A percentile compares a stretch with the other conserved stretches of the same genome.
Evolutionary conservation across 2,329 filamentous ascomycete species (phyloP).

Genomic region (Thelonectria blattea): DNA sequence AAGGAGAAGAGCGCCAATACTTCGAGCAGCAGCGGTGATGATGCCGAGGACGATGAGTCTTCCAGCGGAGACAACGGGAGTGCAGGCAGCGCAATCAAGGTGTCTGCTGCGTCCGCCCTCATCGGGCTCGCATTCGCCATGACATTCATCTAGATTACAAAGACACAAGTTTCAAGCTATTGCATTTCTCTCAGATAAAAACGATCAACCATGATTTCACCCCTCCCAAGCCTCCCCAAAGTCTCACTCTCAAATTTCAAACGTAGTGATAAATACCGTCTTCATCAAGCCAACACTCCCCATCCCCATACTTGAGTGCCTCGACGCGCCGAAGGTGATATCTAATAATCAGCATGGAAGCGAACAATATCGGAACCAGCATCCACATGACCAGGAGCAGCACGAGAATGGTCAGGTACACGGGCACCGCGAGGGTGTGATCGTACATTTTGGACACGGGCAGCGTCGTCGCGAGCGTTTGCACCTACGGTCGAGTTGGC

Average conservation of each 20-base stretch:
- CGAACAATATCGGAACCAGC: conserved; percentile 23
- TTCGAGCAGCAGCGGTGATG: not conserved
- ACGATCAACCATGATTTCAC: too few species aligned
- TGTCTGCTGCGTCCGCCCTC: conserved; percentile 18
- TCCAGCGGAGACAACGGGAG: conserved; percentile 6
- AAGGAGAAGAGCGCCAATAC: conserved; percentile 12
- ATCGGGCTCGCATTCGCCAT: conserved; percentile 24
- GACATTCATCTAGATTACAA: conserved; percentile 27
- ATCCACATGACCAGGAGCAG: conserved; percentile 29
- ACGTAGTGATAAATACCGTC: conserved; percentile 16
- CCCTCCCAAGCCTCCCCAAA: not conserved
- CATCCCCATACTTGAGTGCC: conserved; percentile 25
- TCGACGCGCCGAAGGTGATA: conserved; percentile 19
- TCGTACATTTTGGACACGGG: conserved; percentile 20
- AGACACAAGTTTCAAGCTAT: not conserved
- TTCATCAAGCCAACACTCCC: conserved; percentile 8
- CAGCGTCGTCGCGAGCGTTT: not conserved
- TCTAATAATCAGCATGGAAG: conserved; percentile 18
- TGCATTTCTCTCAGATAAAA: not conserved
- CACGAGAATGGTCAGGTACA: conserved; percentile 28
- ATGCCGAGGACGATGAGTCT: conserved; percentile 6
- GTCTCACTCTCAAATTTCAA: not conserved
- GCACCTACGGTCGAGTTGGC: not conserved
- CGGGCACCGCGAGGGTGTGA: conserved; percentile 27
- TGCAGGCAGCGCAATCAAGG: conserved; percentile 16